Percentiles rank a stretch among this genome's conserved stretches.
Conservation (phyloP, 257 asterid genomes). For the Lavandula angustifolia region DNA sequence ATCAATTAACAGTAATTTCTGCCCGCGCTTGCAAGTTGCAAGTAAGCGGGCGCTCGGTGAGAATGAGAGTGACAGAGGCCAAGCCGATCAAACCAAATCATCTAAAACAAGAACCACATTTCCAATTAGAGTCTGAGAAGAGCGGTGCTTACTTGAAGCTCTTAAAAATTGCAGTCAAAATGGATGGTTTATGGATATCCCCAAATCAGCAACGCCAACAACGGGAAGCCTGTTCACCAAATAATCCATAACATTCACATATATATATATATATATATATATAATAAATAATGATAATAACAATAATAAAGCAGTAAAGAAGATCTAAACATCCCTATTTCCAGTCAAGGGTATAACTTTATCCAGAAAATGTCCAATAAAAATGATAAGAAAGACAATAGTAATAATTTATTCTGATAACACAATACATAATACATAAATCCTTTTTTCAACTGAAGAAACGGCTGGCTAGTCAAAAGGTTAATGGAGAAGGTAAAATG, state of each 20-base stretch:
- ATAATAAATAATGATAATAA: background rate
- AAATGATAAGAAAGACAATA: constrained; percentile 19
- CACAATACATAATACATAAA: background rate
- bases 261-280: background rate
- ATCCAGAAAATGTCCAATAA: constrained; percentile 23
- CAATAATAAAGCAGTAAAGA: constrained; percentile 9
- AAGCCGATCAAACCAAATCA: constrained; percentile 18
- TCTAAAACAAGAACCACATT: constrained; percentile 26
- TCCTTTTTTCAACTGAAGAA: constrained; percentile 22
- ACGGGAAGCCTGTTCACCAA: constrained; percentile 24
- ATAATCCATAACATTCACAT: background rate
- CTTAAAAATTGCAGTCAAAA: constrained; percentile 28
- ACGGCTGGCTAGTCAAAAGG: constrained; percentile 21
- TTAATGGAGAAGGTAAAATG: no score
- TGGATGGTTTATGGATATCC: constrained; percentile 31
- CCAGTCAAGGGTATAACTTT: constrained; percentile 49
- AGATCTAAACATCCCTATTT: constrained; percentile 32
- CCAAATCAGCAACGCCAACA: constrained; percentile 40
- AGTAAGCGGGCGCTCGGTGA: background rate
- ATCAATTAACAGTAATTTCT: background rate
- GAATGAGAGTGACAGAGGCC: background rate
- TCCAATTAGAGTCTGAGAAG: constrained; percentile 1
- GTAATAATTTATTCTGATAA: constrained; percentile 19
- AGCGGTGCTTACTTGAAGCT: constrained; percentile 28
- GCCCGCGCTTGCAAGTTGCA: background rate